These are phyloP conservation scores for Lepiota brunneoincarnata DNA, from an alignment of 768 basidiomycete genomes.

Conservation along the genomic window DNA sequence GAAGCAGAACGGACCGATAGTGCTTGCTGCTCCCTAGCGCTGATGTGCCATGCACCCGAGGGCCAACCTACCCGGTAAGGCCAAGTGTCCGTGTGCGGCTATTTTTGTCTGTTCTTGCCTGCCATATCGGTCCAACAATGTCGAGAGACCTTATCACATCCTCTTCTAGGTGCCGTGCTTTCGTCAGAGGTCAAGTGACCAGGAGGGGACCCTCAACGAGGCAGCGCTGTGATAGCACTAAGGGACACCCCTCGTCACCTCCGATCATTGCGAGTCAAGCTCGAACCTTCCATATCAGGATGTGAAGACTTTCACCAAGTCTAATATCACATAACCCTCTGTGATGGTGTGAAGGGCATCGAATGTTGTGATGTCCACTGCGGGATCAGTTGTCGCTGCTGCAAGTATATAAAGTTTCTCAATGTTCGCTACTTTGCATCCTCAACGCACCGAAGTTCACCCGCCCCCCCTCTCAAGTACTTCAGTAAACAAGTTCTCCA, in stretches of 20 bases:
- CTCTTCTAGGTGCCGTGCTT: neutral
- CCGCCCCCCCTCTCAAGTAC: neutral
- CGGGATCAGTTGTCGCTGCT: neutral
- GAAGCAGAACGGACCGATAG: too few species aligned
- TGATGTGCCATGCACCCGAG: too few species aligned
- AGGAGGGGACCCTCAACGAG: neutral
- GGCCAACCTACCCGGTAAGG: neutral
- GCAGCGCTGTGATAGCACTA: slow-evolving; percentile 7
- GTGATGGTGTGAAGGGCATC: slow-evolving; percentile 8
- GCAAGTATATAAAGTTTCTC: slow-evolving; percentile 2
- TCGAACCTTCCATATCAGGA: slow-evolving; percentile 2
- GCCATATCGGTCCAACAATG: neutral
- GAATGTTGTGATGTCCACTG: slow-evolving; percentile 6
- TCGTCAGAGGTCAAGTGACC: slow-evolving; percentile 1
- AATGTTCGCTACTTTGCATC: neutral
- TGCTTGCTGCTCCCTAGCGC: too few species aligned
- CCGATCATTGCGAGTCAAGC: neutral
- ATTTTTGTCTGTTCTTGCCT: neutral
- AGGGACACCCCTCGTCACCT: slow-evolving; percentile 2
- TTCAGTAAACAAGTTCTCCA: neutral
- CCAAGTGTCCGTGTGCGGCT: neutral
- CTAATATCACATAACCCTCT: slow-evolving; percentile 8
- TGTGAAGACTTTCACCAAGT: slow-evolving; percentile 1
- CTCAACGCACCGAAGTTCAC: slow-evolving; percentile 8
- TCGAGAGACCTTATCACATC: neutral